Percentiles rank a stretch among this genome's conserved stretches.
Evolutionary conservation across 768 basidiomycete species (phyloP).

Genomic region (Mrakia blollopis): DNA sequence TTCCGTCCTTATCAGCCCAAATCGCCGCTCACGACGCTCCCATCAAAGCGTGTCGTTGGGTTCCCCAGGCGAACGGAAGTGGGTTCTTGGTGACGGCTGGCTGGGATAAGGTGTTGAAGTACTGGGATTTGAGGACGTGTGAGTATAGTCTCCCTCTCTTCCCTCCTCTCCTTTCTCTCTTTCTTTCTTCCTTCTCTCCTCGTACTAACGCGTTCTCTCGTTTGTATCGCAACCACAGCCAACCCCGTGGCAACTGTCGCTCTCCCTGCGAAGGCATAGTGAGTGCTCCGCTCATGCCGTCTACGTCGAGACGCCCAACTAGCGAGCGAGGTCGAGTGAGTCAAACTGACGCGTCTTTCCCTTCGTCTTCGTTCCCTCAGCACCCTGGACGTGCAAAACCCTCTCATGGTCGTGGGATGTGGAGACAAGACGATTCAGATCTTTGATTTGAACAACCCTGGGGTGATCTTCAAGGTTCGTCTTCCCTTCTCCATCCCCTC

Average conservation of each 20-base stretch:
- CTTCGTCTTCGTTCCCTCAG: not conserved
- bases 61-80: slow-evolving; percentile 44
- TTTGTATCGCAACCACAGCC: not conserved
- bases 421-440: slow-evolving; percentile 9
- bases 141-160: not conserved
- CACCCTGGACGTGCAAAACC: not conserved
- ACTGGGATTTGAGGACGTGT: slow-evolving; percentile 42
- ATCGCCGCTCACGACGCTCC: slow-evolving; percentile 88
- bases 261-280: not conserved
- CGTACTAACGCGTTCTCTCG: not conserved
- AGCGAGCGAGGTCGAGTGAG: too few relatives aligned
- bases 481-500: not conserved
- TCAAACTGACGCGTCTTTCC: too few relatives aligned
- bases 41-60: slow-evolving; percentile 74
- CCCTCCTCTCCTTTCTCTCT: not conserved
- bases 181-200: not conserved
- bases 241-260: slow-evolving; percentile 8
- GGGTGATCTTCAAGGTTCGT: slow-evolving; percentile 26
- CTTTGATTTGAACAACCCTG: slow-evolving; percentile 17
- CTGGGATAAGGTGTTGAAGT: slow-evolving; percentile 97
- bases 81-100: slow-evolving; percentile 81
- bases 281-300: too few relatives aligned
- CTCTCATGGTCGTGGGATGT: slow-evolving; percentile 17
- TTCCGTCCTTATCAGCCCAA: slow-evolving; percentile 46
- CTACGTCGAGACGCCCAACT: not conserved